Base-by-base conservation (phyloP, 345 rosid genomes). In the Arabidopsis arenosa region DNA sequence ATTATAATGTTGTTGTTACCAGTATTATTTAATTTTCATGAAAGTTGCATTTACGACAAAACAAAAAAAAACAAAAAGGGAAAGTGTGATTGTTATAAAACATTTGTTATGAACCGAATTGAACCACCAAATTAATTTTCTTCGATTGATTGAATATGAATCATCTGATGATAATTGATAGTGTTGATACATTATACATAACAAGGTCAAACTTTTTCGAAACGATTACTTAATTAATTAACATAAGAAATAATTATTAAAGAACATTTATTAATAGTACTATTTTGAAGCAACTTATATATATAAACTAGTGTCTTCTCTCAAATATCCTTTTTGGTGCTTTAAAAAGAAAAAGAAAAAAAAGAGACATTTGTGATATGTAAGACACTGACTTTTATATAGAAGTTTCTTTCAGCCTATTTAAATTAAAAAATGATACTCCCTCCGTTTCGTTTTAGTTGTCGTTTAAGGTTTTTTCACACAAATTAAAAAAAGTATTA, bases 41-140 rank as follows among this genome's bases (percentile, higher is more conserved):
- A 59, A 39, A 59, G 68, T 30, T 67, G 73, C 39, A 35, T 49
- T 17, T 47, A 66, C 17, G 41, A 36, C 23, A 3, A 17, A 55
- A 36, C 26, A 13, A 3, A 35, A 13, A 13, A 32, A 14, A 14
- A 63, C n/a, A 18, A 15, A 2, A 56, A n/a, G 6, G 21, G 21
- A 18, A 18, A 18, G 21, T 18, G 21, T 18, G 21, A 18, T 18
- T 18, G 21, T 18, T 18, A 18, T 18, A 18, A 18, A 18, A 18
- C 11, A 40, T 59, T 65, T 26, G 52, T 52, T 61, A 23, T 68
- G 48, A 68, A 63, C 56, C 52, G 40, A 63, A 44, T 4, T 30
- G 65, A 76, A 35, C 64, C 35, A 76, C 58, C 74, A 61, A 68
- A 61, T 14, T 68, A 60, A 61, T 68, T 51, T 21, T 48, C 6